Conservation (phyloP, 2,329 filamentous ascomycete genomes). For the Monosporascus ibericus region DNA sequence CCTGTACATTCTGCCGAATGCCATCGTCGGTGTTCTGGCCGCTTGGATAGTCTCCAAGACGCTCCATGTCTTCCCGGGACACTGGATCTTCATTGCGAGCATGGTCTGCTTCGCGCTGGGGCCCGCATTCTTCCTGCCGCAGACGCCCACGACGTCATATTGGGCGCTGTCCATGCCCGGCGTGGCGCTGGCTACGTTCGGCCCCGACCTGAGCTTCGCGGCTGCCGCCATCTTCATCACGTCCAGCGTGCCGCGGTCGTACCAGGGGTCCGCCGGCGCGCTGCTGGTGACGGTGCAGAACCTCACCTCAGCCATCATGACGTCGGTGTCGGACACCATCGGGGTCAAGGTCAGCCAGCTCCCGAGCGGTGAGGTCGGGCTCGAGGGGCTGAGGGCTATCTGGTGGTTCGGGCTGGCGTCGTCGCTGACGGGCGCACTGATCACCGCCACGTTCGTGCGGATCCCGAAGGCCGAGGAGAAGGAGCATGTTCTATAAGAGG, state of each 20-base stretch:
- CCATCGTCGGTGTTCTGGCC: conserved; percentile 35
- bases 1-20: conserved; percentile 39
- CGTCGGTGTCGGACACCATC: too few relatives aligned
- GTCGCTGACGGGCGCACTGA: too few relatives aligned
- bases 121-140: conserved; percentile 21
- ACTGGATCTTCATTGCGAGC: conserved; percentile 38
- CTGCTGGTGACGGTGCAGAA: too few relatives aligned
- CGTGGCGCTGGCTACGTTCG: conserved; percentile 38
- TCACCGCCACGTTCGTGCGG: too few relatives aligned
- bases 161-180: conserved; percentile 40
- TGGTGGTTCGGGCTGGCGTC: too few relatives aligned
- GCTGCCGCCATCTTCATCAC: conserved; percentile 44
- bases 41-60: conserved; percentile 39
- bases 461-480: too few relatives aligned
- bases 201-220: conserved; percentile 40
- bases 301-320: too few relatives aligned
- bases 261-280: too few relatives aligned
- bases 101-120: conserved; percentile 27
- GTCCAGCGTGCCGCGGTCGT: conserved; percentile 32
- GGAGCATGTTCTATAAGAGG: too few relatives aligned
- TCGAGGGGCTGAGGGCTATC: too few relatives aligned
- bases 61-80: conserved; percentile 37
- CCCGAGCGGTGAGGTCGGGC: too few relatives aligned
- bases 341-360: too few relatives aligned
- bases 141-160: conserved; percentile 33